Conservation (phyloP, 2,329 filamentous ascomycete species). For the Aspergillus versicolor region DNA sequence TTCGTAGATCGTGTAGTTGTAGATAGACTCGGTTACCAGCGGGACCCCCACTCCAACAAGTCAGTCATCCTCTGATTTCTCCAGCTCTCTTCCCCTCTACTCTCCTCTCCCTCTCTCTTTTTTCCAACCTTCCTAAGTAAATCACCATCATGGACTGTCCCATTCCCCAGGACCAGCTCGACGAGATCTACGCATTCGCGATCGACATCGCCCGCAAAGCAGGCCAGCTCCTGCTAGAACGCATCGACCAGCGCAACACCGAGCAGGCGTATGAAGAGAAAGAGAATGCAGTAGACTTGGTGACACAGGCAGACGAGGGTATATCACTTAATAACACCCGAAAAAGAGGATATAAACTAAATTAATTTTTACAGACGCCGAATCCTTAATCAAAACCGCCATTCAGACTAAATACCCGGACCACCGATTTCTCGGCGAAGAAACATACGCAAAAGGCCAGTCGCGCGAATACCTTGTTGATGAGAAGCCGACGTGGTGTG, state of each 20-base stretch:
- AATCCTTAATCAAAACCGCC: slow-evolving; percentile 64
- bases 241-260: slow-evolving; percentile 57
- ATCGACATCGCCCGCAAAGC: slow-evolving; percentile 69
- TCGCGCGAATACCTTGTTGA: slow-evolving; percentile 69
- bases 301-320: slow-evolving; percentile 75
- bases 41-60: slow-evolving; percentile 6
- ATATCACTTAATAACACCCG: slow-evolving; percentile 8
- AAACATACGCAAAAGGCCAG: slow-evolving; percentile 68
- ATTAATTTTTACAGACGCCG: slow-evolving; percentile 53
- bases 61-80: neutral
- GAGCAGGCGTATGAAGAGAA: slow-evolving; percentile 60
- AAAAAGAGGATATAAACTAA: no score
- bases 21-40: slow-evolving; percentile 6
- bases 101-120: slow-evolving; percentile 6
- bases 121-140: neutral
- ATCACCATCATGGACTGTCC: slow-evolving; percentile 2
- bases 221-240: slow-evolving; percentile 65
- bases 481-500: slow-evolving; percentile 66
- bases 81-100: neutral
- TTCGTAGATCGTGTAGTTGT: neutral
- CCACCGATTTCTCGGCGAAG: slow-evolving; percentile 75
- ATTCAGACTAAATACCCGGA: slow-evolving; percentile 62
- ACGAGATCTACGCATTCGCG: slow-evolving; percentile 69
- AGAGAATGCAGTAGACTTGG: slow-evolving; percentile 73
- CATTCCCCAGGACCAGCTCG: slow-evolving; percentile 48